These are phyloP conservation scores for Kwoniella europaea DNA, from an alignment of 768 basidiomycete genomes.

Conservation along the genomic window DNA sequence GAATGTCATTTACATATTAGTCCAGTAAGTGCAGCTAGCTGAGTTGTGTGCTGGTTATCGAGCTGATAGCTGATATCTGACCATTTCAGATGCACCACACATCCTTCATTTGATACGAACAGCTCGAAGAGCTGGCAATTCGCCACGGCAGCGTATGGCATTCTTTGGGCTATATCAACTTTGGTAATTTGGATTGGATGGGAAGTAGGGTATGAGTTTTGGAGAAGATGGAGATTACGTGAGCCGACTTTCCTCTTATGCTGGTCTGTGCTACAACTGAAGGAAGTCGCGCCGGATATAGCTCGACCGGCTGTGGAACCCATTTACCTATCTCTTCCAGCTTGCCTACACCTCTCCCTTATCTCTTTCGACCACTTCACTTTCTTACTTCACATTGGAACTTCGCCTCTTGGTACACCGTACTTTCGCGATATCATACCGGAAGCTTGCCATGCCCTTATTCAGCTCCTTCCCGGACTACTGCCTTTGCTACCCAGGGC, in stretches of 20 bases:
- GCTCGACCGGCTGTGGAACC: conserved; percentile 82
- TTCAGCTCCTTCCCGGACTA: conserved; percentile 83
- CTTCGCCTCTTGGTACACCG: conserved; percentile 64
- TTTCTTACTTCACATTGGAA: conserved; percentile 79
- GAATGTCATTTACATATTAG: conserved; percentile 79
- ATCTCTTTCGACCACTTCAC: conserved; percentile 81
- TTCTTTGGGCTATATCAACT: conserved; percentile 78
- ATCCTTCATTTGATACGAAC: conserved; percentile 72
- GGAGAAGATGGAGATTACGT: conserved; percentile 57
- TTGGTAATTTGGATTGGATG: conserved; percentile 75
- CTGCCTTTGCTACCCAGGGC: conserved; percentile 82
- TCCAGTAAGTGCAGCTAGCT: conserved; percentile 68
- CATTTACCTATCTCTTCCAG: conserved; percentile 80
- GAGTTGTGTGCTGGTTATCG: conserved; percentile 6
- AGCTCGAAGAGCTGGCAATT: conserved; percentile 81
- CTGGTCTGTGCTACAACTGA: neutral
- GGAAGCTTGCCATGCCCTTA: conserved; percentile 81
- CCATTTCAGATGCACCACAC: conserved; percentile 69
- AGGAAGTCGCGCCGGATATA: conserved; percentile 47
- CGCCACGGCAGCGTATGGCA: conserved; percentile 79
- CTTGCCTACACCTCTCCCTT: conserved; percentile 74
- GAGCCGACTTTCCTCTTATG: conserved; percentile 16
- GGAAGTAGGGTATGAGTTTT: conserved; percentile 49
- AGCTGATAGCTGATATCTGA: conserved; percentile 11
- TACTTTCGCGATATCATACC: conserved; percentile 67